Percentiles rank a stretch among this genome's conserved stretches.
These are phyloP conservation scores for Chaetothyriales sp. DNA, from an alignment of 2,329 filamentous ascomycete genomes.

Conservation along the genomic window DNA sequence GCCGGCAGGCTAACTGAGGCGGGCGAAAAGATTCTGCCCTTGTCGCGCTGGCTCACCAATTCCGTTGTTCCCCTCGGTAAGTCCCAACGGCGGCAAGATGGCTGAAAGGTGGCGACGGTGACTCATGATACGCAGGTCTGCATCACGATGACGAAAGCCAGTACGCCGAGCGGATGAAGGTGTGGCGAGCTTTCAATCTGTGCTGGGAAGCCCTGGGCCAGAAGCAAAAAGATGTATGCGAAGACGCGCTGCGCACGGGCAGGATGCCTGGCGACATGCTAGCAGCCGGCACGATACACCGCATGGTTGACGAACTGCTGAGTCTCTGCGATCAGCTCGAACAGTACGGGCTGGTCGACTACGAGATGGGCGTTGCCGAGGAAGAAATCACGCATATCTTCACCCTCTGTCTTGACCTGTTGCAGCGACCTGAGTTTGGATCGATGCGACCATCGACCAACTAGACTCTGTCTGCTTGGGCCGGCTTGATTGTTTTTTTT, in stretches of 20 bases:
- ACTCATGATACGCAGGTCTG: conserved; percentile 32
- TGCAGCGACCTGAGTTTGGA: conserved; percentile 1
- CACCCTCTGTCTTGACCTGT: conserved; percentile 8
- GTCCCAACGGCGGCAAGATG: conserved; percentile 20
- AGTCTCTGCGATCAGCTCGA: conserved; percentile 76
- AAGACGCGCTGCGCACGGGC: conserved; percentile 45
- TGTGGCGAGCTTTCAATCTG: conserved; percentile 92
- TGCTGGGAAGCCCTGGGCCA: conserved; percentile 78
- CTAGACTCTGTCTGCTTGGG: neutral
- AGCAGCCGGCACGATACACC: conserved; percentile 53
- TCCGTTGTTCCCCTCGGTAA: conserved; percentile 54
- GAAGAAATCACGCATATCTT: conserved; percentile 61
- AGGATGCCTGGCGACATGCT: conserved; percentile 49
- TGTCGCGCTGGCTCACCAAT: conserved; percentile 53
- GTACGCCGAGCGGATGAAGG: conserved; percentile 60
- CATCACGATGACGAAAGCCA: conserved; percentile 67
- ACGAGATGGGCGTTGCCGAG: conserved; percentile 93
- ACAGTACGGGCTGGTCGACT: conserved; percentile 87
- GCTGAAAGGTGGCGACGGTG: conserved; percentile 1
- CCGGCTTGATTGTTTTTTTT: neutral
- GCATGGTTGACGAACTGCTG: conserved; percentile 70
- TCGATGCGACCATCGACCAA: neutral
- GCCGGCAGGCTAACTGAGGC: conserved; percentile 48
- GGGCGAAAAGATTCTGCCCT: conserved; percentile 43
- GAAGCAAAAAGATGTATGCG: conserved; percentile 63